A percentile compares a stretch with the other conserved stretches of the same genome.
Conservation (phyloP, 2,329 filamentous ascomycete species). For the Mariannaea elegans region DNA sequence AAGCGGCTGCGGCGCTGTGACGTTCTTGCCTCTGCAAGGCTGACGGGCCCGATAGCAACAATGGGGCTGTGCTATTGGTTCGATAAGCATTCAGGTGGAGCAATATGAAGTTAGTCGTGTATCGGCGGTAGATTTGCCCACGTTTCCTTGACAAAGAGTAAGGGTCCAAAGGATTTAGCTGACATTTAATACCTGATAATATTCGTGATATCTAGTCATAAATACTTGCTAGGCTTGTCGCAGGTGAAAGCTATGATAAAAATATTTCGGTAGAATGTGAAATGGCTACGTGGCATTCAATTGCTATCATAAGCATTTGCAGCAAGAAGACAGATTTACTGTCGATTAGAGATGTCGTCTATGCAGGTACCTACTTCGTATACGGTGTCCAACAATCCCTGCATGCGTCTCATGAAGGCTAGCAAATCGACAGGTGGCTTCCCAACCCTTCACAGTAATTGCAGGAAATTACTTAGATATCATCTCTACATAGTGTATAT, state of each 20-base stretch:
- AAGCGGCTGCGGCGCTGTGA: slow-evolving; percentile 31
- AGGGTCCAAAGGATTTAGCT: not conserved
- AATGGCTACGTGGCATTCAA: not conserved
- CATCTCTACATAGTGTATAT: too few species aligned
- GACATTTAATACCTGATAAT: not conserved
- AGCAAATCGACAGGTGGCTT: too few species aligned
- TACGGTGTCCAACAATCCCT: too few species aligned
- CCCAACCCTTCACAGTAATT: too few species aligned
- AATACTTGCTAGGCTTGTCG: not conserved
- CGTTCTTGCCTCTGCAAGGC: slow-evolving; percentile 39
- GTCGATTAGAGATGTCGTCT: too few species aligned
- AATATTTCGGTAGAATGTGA: not conserved
- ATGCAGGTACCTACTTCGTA: too few species aligned
- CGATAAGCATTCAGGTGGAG: slow-evolving; percentile 29
- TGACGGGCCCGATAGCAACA: slow-evolving; percentile 26
- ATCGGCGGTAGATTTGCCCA: slow-evolving; percentile 19
- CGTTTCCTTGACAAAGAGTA: slow-evolving; percentile 31
- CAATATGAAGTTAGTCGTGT: slow-evolving; percentile 17
- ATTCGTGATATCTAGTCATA: slow-evolving; percentile 20
- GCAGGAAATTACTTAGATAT: too few species aligned
- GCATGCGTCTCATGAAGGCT: too few species aligned
- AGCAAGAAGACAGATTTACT: not conserved
- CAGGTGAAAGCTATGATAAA: too few species aligned
- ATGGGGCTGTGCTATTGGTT: slow-evolving; percentile 23
- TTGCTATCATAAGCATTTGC: too few species aligned